A percentile compares a stretch with the other conserved stretches of the same genome.
phyloP scores from a whole-genome alignment of 768 basidiomycete genomes.

The Hypholoma sublateritium region DNA sequence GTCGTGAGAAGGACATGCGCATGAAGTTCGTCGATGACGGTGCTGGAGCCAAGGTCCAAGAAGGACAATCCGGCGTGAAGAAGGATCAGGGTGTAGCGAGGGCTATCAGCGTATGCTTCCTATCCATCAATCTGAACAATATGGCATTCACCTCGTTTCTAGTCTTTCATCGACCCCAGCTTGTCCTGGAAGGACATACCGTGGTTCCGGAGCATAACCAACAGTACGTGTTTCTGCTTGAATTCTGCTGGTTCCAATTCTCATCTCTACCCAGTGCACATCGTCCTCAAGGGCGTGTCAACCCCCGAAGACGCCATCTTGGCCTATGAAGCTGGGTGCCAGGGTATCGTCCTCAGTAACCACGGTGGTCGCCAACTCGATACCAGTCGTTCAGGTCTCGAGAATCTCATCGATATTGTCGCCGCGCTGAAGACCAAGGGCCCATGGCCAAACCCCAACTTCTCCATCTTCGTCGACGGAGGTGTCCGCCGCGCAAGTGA shows the following conservation, averaged over 20 bases:
- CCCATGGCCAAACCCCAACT: slow-evolving; percentile 60
- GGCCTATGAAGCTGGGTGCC: slow-evolving; percentile 20
- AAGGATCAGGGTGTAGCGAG: slow-evolving; percentile 90
- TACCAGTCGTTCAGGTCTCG: slow-evolving; percentile 64
- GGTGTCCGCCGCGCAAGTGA: slow-evolving; percentile 69
- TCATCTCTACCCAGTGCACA: slow-evolving; percentile 12
- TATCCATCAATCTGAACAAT: not conserved
- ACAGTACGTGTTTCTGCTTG: slow-evolving; percentile 48
- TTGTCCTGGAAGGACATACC: slow-evolving; percentile 81
- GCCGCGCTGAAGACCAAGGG: slow-evolving; percentile 53
- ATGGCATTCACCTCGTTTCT: not conserved
- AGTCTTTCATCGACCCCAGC: slow-evolving; percentile 94
- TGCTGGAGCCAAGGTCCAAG: slow-evolving; percentile 47
- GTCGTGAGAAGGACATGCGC: slow-evolving; percentile 97
- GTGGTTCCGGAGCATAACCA: slow-evolving; percentile 79
- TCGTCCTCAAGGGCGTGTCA: slow-evolving; percentile 20
- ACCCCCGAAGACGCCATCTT: slow-evolving; percentile 22
- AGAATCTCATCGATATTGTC: slow-evolving; percentile 69
- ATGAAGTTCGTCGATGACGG: slow-evolving; percentile 88
- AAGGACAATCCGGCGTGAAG: slow-evolving; percentile 60
- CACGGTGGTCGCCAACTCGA: slow-evolving; percentile 38
- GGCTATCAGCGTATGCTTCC: slow-evolving; percentile 75
- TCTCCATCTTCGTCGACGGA: slow-evolving; percentile 54
- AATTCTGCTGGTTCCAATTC: slow-evolving; percentile 7
- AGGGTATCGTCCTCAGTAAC: slow-evolving; percentile 22